phyloP scores from a whole-genome alignment of 441 rosid species.

The Francoa sonchifolia region DNA sequence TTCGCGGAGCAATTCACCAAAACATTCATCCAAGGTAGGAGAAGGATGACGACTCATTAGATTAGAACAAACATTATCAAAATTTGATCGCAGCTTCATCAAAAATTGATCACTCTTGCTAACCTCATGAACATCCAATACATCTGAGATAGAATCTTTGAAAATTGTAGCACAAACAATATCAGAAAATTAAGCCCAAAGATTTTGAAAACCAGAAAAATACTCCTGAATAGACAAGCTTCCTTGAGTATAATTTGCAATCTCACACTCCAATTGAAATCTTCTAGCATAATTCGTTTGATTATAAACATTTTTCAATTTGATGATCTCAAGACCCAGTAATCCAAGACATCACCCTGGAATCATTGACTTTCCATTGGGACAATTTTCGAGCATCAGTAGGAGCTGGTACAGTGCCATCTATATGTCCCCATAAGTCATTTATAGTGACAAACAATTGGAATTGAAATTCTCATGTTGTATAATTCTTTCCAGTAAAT shows the following conservation, averaged over 20 bases:
- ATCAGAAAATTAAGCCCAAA: background rate
- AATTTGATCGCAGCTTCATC: constrained; percentile 2
- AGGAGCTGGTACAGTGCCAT: background rate
- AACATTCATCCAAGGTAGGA: constrained; percentile 8
- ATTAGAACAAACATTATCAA: constrained; percentile 1
- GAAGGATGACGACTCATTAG: background rate
- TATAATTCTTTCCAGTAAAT: background rate
- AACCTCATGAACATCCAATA: background rate
- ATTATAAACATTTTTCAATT: background rate
- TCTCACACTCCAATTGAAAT: background rate
- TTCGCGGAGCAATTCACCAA: constrained; percentile 8
- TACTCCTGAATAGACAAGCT: background rate
- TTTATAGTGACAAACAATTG: background rate
- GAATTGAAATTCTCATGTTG: background rate
- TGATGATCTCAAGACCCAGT: background rate
- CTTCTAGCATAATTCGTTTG: background rate
- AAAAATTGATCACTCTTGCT: constrained; percentile 8
- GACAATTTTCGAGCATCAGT: background rate
- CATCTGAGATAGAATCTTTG: background rate
- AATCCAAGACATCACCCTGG: constrained; percentile 1
- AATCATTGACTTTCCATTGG: too few species aligned
- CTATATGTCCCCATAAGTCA: background rate
- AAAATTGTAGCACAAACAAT: background rate
- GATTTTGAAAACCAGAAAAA: background rate
- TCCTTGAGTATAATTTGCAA: background rate